These are phyloP conservation scores for Penicillium sp. DNA, from an alignment of 2,329 filamentous ascomycete species.

Conservation along the genomic window DNA sequence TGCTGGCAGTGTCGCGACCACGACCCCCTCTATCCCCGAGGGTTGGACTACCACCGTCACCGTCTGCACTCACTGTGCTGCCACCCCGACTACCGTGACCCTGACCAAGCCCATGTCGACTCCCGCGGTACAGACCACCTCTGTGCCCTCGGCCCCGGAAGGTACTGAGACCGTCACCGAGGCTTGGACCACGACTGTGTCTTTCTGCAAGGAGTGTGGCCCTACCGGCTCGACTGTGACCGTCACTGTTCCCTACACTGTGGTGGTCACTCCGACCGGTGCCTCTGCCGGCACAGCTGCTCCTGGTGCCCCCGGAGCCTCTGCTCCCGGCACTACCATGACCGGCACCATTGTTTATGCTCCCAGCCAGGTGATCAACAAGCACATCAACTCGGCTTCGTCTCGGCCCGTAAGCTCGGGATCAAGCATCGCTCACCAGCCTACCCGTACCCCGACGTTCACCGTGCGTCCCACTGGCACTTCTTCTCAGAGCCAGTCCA, in stretches of 20 bases:
- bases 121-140: slow-evolving; percentile 5
- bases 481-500: not conserved
- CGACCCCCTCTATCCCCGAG: slow-evolving; percentile 24
- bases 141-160: slow-evolving; percentile 5
- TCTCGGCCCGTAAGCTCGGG: slow-evolving; percentile 2
- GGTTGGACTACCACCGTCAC: slow-evolving; percentile 40
- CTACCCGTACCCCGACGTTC: slow-evolving; percentile 9
- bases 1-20: slow-evolving; percentile 13
- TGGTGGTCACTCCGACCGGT: not conserved
- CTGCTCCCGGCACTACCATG: slow-evolving; percentile 2
- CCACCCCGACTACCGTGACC: slow-evolving; percentile 35
- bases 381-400: not conserved
- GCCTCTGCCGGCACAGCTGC: slow-evolving; percentile 1
- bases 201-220: slow-evolving; percentile 17
- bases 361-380: not conserved
- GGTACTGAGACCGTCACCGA: slow-evolving; percentile 11
- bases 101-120: slow-evolving; percentile 26
- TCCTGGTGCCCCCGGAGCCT: not conserved
- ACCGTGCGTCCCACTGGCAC: slow-evolving; percentile 5
- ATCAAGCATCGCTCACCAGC: slow-evolving; percentile 4
- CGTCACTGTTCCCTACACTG: slow-evolving; percentile 15
- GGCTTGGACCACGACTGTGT: slow-evolving; percentile 14
- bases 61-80: slow-evolving; percentile 35
- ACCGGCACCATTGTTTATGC: not conserved
- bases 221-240: slow-evolving; percentile 17